A percentile compares a stretch with the other conserved stretches of the same genome.
These are phyloP conservation scores for Zymoseptoria passerinii DNA, from an alignment of 2,329 filamentous ascomycete genomes.

Conservation along the genomic window DNA sequence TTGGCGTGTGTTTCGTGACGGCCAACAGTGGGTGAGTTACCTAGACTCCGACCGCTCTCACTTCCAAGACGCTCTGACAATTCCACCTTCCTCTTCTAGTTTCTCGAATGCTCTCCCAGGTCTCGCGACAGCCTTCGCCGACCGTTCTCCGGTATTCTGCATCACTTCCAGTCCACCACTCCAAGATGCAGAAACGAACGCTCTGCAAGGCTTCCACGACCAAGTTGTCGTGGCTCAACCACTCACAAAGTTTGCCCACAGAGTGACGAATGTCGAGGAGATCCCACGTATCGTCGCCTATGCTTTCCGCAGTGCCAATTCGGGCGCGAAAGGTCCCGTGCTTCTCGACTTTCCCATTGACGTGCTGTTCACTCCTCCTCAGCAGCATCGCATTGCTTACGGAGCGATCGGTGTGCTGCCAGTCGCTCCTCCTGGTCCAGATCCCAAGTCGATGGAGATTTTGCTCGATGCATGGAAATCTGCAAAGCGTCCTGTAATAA, in stretches of 20 bases:
- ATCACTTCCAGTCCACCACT: slow-evolving; percentile 40
- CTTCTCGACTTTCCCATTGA: slow-evolving; percentile 35
- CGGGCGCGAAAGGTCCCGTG: slow-evolving; percentile 36
- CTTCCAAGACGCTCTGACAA: not conserved
- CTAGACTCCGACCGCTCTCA: too few relatives aligned
- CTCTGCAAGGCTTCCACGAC: slow-evolving; percentile 41
- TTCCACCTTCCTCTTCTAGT: slow-evolving; percentile 20
- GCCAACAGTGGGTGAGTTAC: slow-evolving; percentile 39
- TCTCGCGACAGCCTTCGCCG: slow-evolving; percentile 39
- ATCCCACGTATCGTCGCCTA: slow-evolving; percentile 39
- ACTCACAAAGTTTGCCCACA: slow-evolving; percentile 40
- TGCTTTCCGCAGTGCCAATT: slow-evolving; percentile 33
- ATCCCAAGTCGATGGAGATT: slow-evolving; percentile 30
- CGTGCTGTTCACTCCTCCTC: slow-evolving; percentile 36
- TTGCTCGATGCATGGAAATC: slow-evolving; percentile 26
- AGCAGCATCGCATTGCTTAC: slow-evolving; percentile 32
- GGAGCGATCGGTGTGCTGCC: slow-evolving; percentile 33
- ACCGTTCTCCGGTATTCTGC: slow-evolving; percentile 39
- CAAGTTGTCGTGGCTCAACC: slow-evolving; percentile 39
- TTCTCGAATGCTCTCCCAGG: slow-evolving; percentile 41
- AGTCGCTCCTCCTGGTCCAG: slow-evolving; percentile 31
- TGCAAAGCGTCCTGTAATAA: slow-evolving; percentile 35
- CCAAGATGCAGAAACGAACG: slow-evolving; percentile 40
- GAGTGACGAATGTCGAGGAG: slow-evolving; percentile 38
- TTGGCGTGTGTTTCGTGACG: slow-evolving; percentile 41